phyloP scores from a whole-genome alignment of 345 rosid genomes.

The Brassica cretica region DNA sequence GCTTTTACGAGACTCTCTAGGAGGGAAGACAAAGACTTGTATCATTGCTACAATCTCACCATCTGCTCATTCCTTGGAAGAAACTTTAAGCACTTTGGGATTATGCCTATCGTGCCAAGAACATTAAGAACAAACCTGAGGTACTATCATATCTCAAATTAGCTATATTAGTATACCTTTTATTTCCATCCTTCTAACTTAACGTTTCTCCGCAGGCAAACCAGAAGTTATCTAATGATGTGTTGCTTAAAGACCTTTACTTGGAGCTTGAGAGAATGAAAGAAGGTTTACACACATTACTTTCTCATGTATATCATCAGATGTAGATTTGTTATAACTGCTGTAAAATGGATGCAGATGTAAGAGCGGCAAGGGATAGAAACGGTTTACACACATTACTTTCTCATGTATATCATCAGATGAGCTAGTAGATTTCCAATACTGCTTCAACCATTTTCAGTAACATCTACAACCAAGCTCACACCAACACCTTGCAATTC shows the following conservation, averaged over 20 bases:
- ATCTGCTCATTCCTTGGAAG: slow-evolving; percentile 80
- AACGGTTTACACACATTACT: slow-evolving; percentile 45
- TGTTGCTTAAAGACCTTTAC: slow-evolving; percentile 84
- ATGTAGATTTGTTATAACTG: neutral
- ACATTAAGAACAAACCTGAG: slow-evolving; percentile 94
- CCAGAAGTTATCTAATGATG: slow-evolving; percentile 82
- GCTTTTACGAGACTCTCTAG: too few relatives aligned
- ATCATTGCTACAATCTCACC: slow-evolving; percentile 94
- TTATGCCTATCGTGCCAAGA: slow-evolving; percentile 89
- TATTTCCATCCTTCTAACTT: too few relatives aligned
- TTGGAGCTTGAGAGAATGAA: slow-evolving; percentile 84
- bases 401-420: too few relatives aligned
- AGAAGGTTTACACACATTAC: slow-evolving; percentile 55
- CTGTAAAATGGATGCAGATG: slow-evolving; percentile 51
- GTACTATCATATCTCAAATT: slow-evolving; percentile 37
- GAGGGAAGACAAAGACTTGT: slow-evolving; percentile 93
- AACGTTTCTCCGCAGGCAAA: slow-evolving; percentile 62
- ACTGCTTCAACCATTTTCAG: too few relatives aligned
- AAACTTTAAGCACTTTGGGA: slow-evolving; percentile 90
- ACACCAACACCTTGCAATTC: too few relatives aligned
- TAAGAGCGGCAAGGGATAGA: slow-evolving; percentile 89
- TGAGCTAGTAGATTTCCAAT: too few relatives aligned
- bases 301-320: too few relatives aligned
- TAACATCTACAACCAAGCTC: too few relatives aligned
- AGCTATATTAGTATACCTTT: neutral